Base-by-base conservation (phyloP, 441 rosid species). In the Croton laevigatus region DNA sequence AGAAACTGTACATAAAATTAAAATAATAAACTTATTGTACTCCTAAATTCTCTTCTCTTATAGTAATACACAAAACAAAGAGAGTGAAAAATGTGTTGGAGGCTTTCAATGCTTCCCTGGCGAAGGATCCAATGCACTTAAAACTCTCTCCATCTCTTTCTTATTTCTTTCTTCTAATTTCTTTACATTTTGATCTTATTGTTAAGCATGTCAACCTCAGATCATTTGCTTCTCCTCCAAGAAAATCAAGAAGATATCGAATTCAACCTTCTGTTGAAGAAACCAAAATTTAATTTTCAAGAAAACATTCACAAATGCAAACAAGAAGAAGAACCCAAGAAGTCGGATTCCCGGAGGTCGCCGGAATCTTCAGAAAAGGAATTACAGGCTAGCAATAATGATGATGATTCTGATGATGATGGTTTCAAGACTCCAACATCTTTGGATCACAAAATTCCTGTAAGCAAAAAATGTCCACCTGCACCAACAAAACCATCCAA, bases 401-500 rank as follows among this genome's bases (percentile, higher is more conserved):
- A 59, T 11, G 66, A 58, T n/a, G 78, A 76, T 16, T 73, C 65
- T 1, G 76, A 75, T 0, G 74, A 80, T 2, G 81, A 80, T 1
- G 96, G 93, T 22, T 90, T 85, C 85, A 90, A 68, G 74, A 92
- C 97, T 62, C 97, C 96, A 11, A 83, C 89, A 27, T 82, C 93
- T 37, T 63, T 63, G 63, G 87, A 84, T 71, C 91, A 82, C 67
- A 85, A 74, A 82, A 90, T 90, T 60, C 84, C 90, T 1, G 80
- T 38, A 48, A 68, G 51, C 53, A 77, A 58, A 57, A 71, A 80
- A 70, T 92, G 98, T 60, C 96, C 98, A 37, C 81, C 88, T 8
- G 93, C 90, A 46, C 98, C 98, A 3, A 83, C 76, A 80, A 90
- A 84, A 71, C 77, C 81, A 70, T 76, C 81, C 3, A 68, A 75